A percentile compares a stretch with the other conserved stretches of the same genome.
phyloP scores from a whole-genome alignment of 2,329 filamentous ascomycete species.

The Mariannaea elegans region DNA sequence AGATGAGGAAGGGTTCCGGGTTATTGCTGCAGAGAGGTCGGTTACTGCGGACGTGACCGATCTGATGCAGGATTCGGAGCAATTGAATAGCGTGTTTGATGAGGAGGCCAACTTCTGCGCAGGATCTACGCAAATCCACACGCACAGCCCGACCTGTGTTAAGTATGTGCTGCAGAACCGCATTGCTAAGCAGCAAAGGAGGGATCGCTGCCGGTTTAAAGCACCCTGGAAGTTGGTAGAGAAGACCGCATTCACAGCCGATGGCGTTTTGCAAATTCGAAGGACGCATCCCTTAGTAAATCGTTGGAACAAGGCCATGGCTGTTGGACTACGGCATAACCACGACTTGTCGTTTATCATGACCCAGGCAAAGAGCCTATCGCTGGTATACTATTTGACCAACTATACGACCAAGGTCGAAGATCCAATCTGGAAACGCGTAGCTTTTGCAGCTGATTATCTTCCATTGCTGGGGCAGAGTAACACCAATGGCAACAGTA shows the following conservation, averaged over 20 bases:
- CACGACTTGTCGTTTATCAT: background rate
- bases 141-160: constrained; percentile 13
- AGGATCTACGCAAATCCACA: constrained; percentile 1
- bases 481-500: too few species aligned
- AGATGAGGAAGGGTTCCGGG: background rate
- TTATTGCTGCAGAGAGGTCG: background rate
- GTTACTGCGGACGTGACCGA: background rate
- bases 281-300: background rate
- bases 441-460: background rate
- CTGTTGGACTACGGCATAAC: background rate
- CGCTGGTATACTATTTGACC: background rate
- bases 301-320: background rate
- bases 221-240: constrained; percentile 11
- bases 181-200: background rate
- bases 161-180: background rate
- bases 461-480: background rate
- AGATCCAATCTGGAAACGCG: background rate
- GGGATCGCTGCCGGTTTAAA: constrained; percentile 18
- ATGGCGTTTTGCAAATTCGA: background rate
- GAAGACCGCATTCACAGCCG: background rate
- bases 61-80: background rate
- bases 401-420: background rate
- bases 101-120: constrained; percentile 6
- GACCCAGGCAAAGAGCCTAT: background rate
- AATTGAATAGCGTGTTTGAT: background rate